Conservation (phyloP, 2,329 filamentous ascomycete species). For the Rutstroemia sp. region DNA sequence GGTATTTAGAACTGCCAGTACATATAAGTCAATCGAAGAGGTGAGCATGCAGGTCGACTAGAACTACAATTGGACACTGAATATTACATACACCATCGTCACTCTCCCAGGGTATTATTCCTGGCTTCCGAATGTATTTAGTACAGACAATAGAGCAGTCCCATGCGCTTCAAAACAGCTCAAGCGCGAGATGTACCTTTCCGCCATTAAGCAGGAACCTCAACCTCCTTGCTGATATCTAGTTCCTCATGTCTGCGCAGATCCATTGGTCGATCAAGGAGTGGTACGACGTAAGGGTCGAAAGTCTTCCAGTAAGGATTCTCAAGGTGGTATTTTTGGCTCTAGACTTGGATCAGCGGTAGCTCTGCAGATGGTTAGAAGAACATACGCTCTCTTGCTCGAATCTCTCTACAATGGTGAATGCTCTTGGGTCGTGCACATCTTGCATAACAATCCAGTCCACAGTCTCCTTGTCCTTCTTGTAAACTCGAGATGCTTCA, state of each 20-base stretch:
- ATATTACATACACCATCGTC: too few relatives aligned
- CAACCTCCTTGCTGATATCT: slow-evolving; percentile 45
- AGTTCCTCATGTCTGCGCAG: slow-evolving; percentile 60
- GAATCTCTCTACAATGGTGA: slow-evolving; percentile 71
- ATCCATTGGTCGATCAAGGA: slow-evolving; percentile 64
- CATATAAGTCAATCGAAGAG: too few relatives aligned
- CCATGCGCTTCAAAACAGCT: too few relatives aligned
- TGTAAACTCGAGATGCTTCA: slow-evolving; percentile 67
- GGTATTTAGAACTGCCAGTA: too few relatives aligned
- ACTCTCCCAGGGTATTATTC: too few relatives aligned
- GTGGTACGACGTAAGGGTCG: slow-evolving; percentile 63
- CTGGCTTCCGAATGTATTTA: too few relatives aligned
- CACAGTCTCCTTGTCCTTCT: slow-evolving; percentile 62
- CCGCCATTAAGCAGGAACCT: slow-evolving; percentile 27
- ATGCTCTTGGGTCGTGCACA: slow-evolving; percentile 57
- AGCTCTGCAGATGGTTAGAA: neutral
- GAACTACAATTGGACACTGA: too few relatives aligned
- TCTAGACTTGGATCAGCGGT: slow-evolving; percentile 28
- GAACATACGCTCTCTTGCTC: slow-evolving; percentile 52
- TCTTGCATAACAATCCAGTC: slow-evolving; percentile 74
- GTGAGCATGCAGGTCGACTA: too few relatives aligned
- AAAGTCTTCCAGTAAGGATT: slow-evolving; percentile 50
- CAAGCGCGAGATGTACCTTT: neutral
- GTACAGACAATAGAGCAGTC: too few relatives aligned
- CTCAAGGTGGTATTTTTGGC: slow-evolving; percentile 55